phyloP scores from a whole-genome alignment of 768 basidiomycete species.

The Leccinum barrowsii region DNA sequence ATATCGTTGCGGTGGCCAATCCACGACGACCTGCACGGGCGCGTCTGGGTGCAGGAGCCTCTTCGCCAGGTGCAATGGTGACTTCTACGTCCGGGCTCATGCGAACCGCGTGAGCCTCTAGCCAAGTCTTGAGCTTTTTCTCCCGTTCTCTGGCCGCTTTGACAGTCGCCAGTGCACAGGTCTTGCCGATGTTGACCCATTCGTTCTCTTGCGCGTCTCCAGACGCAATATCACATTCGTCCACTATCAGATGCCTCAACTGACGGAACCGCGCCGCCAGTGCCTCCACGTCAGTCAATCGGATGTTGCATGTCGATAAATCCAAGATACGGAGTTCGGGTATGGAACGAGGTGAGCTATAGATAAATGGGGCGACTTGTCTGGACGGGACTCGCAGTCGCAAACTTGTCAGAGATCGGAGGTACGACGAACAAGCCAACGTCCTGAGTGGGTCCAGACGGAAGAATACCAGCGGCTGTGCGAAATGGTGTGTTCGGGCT shows the following conservation, averaged over 20 bases:
- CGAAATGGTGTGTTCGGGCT: slow-evolving; percentile 44
- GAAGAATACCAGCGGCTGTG: slow-evolving; percentile 89
- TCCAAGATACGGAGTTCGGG: slow-evolving; percentile 64
- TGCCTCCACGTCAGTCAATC: slow-evolving; percentile 49
- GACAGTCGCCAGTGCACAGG: slow-evolving; percentile 59
- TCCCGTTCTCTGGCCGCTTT: slow-evolving; percentile 65
- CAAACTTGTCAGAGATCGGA: slow-evolving; percentile 48
- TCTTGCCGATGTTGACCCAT: slow-evolving; percentile 59
- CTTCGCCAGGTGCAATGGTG: neutral
- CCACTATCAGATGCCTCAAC: slow-evolving; percentile 67
- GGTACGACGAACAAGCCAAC: slow-evolving; percentile 43
- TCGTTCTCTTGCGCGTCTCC: slow-evolving; percentile 49
- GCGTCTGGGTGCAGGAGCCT: slow-evolving; percentile 12
- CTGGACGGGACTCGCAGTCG: slow-evolving; percentile 72
- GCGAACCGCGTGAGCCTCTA: slow-evolving; percentile 33
- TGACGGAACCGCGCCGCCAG: slow-evolving; percentile 47
- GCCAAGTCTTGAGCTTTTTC: slow-evolving; percentile 51
- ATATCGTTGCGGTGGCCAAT: slow-evolving; percentile 63
- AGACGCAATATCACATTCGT: slow-evolving; percentile 57
- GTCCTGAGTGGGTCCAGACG: slow-evolving; percentile 54
- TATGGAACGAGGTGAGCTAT: slow-evolving; percentile 26
- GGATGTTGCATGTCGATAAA: slow-evolving; percentile 65
- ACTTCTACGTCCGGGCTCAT: neutral
- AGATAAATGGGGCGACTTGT: slow-evolving; percentile 45
- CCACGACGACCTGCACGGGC: slow-evolving; percentile 52